phyloP scores from a whole-genome alignment of 2,329 filamentous ascomycete species.

The Xylogone sp. region DNA sequence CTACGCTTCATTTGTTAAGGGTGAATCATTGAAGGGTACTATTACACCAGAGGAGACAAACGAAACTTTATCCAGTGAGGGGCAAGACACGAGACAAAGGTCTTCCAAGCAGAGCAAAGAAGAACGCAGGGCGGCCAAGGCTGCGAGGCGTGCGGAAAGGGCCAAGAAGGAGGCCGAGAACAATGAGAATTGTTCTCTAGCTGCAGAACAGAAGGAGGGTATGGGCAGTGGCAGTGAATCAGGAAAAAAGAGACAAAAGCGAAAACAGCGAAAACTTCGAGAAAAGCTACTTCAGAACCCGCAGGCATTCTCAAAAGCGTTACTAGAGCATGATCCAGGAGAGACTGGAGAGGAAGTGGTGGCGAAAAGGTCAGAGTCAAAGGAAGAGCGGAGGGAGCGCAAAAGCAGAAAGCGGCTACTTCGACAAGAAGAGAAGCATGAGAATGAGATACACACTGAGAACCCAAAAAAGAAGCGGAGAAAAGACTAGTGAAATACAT shows the following conservation, averaged over 20 bases:
- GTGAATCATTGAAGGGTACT: constrained; percentile 73
- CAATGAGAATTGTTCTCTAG: constrained; percentile 16
- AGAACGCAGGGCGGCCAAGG: constrained; percentile 34
- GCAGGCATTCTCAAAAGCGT: too few relatives aligned
- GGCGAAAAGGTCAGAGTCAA: too few relatives aligned
- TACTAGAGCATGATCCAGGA: too few relatives aligned
- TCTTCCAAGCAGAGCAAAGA: constrained; percentile 21
- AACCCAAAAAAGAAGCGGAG: constrained; percentile 26
- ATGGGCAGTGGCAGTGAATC: too few relatives aligned
- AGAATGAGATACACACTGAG: constrained; percentile 24
- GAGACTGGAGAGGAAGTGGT: too few relatives aligned
- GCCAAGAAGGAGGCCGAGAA: constrained; percentile 13
- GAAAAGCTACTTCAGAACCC: constrained; percentile 1
- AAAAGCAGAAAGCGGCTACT: constrained; percentile 28
- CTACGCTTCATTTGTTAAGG: constrained; percentile 81
- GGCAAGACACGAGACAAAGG: background rate
- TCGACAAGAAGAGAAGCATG: constrained; percentile 13
- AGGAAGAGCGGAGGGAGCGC: constrained; percentile 35
- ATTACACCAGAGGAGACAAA: constrained; percentile 30
- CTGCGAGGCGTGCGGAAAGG: constrained; percentile 28
- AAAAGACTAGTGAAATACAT: constrained; percentile 12
- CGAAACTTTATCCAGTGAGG: background rate
- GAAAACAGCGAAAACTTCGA: constrained; percentile 1
- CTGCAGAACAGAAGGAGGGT: constrained; percentile 15
- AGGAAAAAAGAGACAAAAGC: constrained; percentile 5